phyloP scores from a whole-genome alignment of 306 rosid genomes.

The Styphnolobium japonicum region DNA sequence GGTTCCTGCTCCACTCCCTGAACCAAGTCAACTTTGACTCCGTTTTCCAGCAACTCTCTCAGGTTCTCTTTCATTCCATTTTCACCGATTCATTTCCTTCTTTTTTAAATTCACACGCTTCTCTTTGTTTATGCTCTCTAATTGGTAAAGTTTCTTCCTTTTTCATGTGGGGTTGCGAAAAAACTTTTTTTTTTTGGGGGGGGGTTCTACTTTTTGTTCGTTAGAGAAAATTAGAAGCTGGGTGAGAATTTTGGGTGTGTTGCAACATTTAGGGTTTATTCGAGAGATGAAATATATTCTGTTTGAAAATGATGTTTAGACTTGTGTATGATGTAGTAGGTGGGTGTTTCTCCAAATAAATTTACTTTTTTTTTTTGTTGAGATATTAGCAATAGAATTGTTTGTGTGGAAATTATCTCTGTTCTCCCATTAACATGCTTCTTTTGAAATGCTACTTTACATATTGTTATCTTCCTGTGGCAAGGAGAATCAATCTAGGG shows the following conservation, averaged over 20 bases:
- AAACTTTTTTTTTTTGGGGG: neutral
- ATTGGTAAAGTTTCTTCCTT: constrained; percentile 5
- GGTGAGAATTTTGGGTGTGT: neutral
- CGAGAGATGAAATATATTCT: neutral
- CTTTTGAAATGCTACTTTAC: neutral
- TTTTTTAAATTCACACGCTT: neutral
- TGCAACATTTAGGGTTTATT: neutral
- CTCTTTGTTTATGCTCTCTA: neutral
- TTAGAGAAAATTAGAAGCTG: neutral
- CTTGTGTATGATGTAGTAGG: neutral
- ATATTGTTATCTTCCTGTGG: neutral
- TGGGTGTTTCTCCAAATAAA: neutral
- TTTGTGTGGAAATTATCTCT: neutral
- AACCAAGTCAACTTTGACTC: constrained; percentile 74
- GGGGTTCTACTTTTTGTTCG: neutral
- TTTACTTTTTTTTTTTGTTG: too few species aligned
- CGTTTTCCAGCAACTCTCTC: constrained; percentile 65
- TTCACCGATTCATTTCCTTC: neutral
- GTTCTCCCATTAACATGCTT: neutral
- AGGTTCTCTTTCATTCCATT: constrained; percentile 42
- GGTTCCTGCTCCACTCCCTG: constrained; percentile 72
- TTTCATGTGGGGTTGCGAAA: neutral
- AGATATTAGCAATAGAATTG: neutral
- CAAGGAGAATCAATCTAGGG: neutral
- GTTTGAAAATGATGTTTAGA: neutral